phyloP scores from a whole-genome alignment of 2,329 filamentous ascomycete species.

The Emergomyces africanus region DNA sequence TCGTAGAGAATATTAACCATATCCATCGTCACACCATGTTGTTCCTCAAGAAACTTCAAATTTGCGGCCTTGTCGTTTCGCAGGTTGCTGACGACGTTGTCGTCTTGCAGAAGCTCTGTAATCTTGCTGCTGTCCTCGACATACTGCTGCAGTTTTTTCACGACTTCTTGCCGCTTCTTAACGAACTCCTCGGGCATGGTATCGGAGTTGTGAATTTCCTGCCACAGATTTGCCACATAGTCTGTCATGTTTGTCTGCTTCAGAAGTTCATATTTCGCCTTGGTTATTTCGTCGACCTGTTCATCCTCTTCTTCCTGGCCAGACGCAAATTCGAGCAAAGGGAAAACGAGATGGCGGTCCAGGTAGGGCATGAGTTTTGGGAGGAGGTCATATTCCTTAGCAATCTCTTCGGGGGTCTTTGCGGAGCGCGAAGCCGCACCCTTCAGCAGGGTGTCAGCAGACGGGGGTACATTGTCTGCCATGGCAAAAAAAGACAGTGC shows the following conservation, averaged over 20 bases:
- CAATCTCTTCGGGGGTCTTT: conserved; percentile 40
- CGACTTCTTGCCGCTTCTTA: conserved; percentile 78
- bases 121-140: conserved; percentile 85
- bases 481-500: conserved; percentile 27
- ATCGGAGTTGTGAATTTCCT: conserved; percentile 70
- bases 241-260: conserved; percentile 99
- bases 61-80: conserved; percentile 97
- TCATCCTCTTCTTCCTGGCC: conserved; percentile 66
- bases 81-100: conserved; percentile 81
- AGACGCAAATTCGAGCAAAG: conserved; percentile 82
- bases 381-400: conserved; percentile 65
- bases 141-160: conserved; percentile 68
- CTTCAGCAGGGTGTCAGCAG: conserved; percentile 37
- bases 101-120: conserved; percentile 69
- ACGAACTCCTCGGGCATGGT: conserved; percentile 73
- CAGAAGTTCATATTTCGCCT: conserved; percentile 84
- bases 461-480: conserved; percentile 39
- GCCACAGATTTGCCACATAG: conserved; percentile 85
- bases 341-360: conserved; percentile 93
- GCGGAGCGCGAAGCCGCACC: conserved; percentile 35
- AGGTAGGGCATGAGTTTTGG: conserved; percentile 83
- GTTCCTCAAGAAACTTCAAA: conserved; percentile 94
- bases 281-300: conserved; percentile 54
- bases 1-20: conserved; percentile 96
- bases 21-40: conserved; percentile 84